phyloP scores from a whole-genome alignment of 1,139 yeast genomes.

The Candida sp. region DNA sequence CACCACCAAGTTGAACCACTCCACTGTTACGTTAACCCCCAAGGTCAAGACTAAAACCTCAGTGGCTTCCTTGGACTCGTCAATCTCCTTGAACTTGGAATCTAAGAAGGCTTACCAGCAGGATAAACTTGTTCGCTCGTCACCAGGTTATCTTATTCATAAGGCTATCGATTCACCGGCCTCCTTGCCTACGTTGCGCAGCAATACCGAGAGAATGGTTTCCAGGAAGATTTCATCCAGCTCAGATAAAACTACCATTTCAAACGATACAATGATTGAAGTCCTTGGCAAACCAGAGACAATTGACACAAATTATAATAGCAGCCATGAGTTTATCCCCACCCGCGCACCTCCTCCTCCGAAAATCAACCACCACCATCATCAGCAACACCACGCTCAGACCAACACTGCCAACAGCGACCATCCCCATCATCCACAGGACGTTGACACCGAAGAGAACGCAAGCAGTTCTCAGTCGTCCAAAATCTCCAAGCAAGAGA shows the following conservation, averaged over 20 bases:
- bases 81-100: not conserved
- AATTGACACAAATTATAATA: not conserved
- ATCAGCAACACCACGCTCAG: not conserved
- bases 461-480: constrained; percentile 6
- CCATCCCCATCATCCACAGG: not conserved
- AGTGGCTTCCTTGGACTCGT: not conserved
- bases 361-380: not conserved
- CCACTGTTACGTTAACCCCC: not conserved
- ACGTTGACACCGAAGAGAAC: constrained; percentile 2
- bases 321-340: constrained; percentile 4
- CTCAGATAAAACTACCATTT: constrained; percentile 1
- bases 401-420: not conserved
- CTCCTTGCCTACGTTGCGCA: not conserved
- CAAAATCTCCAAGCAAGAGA: constrained; percentile 3
- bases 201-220: not conserved
- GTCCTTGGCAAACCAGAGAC: constrained; percentile 5
- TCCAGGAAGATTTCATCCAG: constrained; percentile 2
- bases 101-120: not conserved
- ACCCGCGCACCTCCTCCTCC: constrained; percentile 7
- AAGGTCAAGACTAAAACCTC: not conserved
- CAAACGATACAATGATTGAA: constrained; percentile 5
- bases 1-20: not conserved
- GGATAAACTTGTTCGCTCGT: not conserved
- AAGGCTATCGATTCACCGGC: not conserved
- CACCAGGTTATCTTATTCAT: not conserved